A percentile compares a stretch with the other conserved stretches of the same genome.
These are phyloP conservation scores for Cercophora sp. DNA, from an alignment of 495 filamentous ascomycete genomes.

Conservation along the genomic window DNA sequence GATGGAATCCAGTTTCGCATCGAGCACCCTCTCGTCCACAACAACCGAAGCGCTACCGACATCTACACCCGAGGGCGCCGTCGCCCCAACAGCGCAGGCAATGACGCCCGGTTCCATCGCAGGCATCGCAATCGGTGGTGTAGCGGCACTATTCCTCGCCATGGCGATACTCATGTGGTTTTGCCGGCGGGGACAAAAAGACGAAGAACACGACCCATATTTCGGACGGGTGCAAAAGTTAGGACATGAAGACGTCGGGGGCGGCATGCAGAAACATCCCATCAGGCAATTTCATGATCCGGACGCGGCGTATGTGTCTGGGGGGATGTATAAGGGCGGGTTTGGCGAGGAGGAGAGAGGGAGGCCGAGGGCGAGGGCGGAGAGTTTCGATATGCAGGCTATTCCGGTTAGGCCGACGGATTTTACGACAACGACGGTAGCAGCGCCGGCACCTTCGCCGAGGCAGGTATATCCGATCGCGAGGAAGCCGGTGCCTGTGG, in stretches of 20 bases:
- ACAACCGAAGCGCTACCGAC: neutral
- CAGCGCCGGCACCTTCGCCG: neutral
- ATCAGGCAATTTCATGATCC: neutral
- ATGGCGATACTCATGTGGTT: neutral
- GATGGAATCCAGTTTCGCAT: neutral
- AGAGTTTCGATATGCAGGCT: neutral
- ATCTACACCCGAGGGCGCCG: neutral
- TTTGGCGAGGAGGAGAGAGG: neutral
- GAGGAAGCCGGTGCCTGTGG: neutral
- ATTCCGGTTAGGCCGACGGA: neutral
- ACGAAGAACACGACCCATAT: neutral
- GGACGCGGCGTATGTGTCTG: neutral
- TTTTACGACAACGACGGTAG: neutral
- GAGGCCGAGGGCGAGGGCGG: neutral
- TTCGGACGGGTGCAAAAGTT: neutral
- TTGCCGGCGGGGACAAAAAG: neutral
- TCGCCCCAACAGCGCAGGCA: neutral
- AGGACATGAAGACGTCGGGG: neutral
- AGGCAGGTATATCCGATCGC: neutral
- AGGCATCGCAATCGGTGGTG: neutral
- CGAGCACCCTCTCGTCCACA: neutral
- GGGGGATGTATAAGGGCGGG: neutral
- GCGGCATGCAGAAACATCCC: neutral
- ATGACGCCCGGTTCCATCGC: neutral
- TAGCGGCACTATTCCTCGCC: neutral